These are phyloP conservation scores for Parathielavia hyrcaniae DNA, from an alignment of 495 filamentous ascomycete genomes.

Conservation along the genomic window DNA sequence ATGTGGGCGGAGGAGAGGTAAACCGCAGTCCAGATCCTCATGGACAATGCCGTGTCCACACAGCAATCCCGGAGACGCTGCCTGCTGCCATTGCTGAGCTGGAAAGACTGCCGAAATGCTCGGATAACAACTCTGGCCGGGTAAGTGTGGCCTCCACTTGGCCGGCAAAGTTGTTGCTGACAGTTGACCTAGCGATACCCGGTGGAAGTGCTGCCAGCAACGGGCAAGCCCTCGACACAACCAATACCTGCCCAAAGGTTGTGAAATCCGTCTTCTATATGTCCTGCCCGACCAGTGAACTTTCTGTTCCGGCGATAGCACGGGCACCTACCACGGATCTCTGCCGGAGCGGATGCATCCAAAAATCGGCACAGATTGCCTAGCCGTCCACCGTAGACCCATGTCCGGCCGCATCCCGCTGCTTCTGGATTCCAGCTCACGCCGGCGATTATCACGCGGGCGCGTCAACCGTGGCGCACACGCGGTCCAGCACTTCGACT, in stretches of 20 bases:
- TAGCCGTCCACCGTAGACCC: slow-evolving; percentile 10
- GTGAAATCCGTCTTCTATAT: slow-evolving; percentile 34
- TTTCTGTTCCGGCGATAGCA: slow-evolving; percentile 19
- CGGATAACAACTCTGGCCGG: slow-evolving; percentile 30
- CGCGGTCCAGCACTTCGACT: slow-evolving; percentile 52
- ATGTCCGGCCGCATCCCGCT: slow-evolving; percentile 30
- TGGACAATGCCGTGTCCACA: slow-evolving; percentile 4
- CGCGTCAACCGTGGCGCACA: slow-evolving; percentile 44
- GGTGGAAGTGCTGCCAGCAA: background rate
- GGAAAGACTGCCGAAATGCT: slow-evolving; percentile 25
- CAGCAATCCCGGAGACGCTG: slow-evolving; percentile 9
- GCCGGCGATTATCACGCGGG: slow-evolving; percentile 34
- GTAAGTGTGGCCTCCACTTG: slow-evolving; percentile 33
- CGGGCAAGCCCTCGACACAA: background rate
- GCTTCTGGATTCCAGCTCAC: slow-evolving; percentile 42
- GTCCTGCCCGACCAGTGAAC: background rate
- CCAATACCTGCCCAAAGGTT: slow-evolving; percentile 24
- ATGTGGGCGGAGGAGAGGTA: slow-evolving; percentile 61
- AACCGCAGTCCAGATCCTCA: slow-evolving; percentile 41
- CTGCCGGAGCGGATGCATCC: background rate
- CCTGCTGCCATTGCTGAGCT: slow-evolving; percentile 22
- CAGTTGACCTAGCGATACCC: background rate
- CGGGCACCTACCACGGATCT: slow-evolving; percentile 17
- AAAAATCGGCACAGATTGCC: background rate
- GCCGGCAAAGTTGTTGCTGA: background rate